These are phyloP conservation scores for Hymenoscyphus albidus DNA, from an alignment of 2,329 filamentous ascomycete species.

Conservation along the genomic window DNA sequence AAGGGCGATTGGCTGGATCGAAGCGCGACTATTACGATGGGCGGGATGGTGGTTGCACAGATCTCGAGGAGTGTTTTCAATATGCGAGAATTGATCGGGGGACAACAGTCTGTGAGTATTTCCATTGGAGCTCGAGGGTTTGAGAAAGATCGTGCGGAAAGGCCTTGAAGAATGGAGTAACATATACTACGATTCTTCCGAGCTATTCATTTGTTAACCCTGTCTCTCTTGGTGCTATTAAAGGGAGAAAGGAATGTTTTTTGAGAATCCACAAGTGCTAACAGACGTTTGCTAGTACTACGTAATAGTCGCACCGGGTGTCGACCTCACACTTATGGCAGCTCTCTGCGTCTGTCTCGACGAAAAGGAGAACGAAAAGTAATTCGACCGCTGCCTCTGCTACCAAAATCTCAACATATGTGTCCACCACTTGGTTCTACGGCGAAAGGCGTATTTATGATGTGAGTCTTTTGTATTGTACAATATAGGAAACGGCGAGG, in stretches of 20 bases:
- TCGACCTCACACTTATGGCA: slow-evolving; percentile 62
- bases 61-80: slow-evolving; percentile 57
- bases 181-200: neutral
- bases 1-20: slow-evolving; percentile 59
- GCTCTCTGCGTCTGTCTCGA: slow-evolving; percentile 67
- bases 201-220: neutral
- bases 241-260: neutral
- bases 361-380: slow-evolving; percentile 54
- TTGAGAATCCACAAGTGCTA: neutral
- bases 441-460: neutral
- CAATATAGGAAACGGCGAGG: neutral
- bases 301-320: slow-evolving; percentile 58
- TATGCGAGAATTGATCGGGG: slow-evolving; percentile 53
- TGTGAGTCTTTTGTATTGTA: neutral
- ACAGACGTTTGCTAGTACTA: slow-evolving; percentile 43
- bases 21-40: slow-evolving; percentile 51
- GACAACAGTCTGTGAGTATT: slow-evolving; percentile 50
- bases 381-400: neutral
- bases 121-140: neutral
- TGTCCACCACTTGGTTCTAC: neutral
- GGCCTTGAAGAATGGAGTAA: neutral
- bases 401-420: neutral
- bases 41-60: slow-evolving; percentile 47
- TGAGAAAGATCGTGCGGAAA: neutral
- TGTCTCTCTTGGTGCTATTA: neutral